Base-by-base conservation (phyloP, 2,329 filamentous ascomycete species). In the Epichloe uncinata region DNA sequence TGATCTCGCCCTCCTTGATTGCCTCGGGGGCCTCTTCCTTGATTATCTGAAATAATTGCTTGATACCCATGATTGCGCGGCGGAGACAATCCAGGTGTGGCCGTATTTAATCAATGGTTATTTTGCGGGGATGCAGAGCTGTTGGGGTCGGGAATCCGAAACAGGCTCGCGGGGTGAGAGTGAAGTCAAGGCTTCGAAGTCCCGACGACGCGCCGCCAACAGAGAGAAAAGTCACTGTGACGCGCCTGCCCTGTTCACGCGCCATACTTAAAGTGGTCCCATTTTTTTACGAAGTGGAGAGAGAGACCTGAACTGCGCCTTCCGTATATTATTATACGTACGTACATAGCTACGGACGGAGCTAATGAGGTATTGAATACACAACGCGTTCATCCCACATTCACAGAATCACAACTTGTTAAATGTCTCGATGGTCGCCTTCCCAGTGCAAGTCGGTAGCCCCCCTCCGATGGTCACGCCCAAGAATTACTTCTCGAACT, bases 1-100 rank as follows among this genome's bases (percentile, higher is more conserved):
- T 98, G 75, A 98, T 98, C 64, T 98, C 93, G 53, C 93, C 88
- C 63, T 89, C 85, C 69, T 96, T 97, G 75, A 96, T 80, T 35
- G 93, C 85, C 70, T 90, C 87, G n/a, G 93, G 93, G 57, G 89
- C 87, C 72, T 97, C 85, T 64, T 96, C 90, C 62, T 86, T 85
- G 69, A 93, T 88, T 66, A 93, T 84, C 57, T 80, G 77, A 66
- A 84, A 88, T 42, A 93, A 78, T 60, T 86, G 80, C 74, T 82
- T 84, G 59, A 83, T 83, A 67, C 79, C 75, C 75, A 81, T 82
- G 40, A 56, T 72, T 57, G 58, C 59, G 46, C 40, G 20, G 42
- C 45, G 5, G 43, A 20, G 13, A 18, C 20, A 20, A 15, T 36
- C 3, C 43, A 18, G 13, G n/a, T 40, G n/a, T 36, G 8, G 5